These are phyloP conservation scores for Penicillium simplicissimum DNA, from an alignment of 495 filamentous ascomycete species.

Conservation along the genomic window DNA sequence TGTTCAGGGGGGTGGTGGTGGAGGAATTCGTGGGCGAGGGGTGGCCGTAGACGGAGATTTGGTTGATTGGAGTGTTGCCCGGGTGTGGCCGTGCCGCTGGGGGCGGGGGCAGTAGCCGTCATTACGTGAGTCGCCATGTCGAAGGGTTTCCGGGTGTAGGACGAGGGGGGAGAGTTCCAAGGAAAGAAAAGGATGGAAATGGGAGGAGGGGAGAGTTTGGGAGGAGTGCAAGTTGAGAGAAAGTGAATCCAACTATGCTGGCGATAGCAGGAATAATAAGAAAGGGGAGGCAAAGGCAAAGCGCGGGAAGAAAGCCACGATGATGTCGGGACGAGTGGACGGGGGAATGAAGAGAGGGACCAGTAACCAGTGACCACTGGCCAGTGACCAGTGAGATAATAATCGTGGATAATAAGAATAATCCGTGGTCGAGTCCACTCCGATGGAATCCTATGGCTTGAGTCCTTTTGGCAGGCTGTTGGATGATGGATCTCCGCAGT, in stretches of 20 bases:
- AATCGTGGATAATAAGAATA: neutral
- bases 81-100: neutral
- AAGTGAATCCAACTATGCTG: neutral
- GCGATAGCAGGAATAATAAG: neutral
- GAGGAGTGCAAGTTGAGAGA: neutral
- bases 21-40: slow-evolving; percentile 49
- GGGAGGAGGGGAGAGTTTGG: neutral
- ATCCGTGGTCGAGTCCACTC: neutral
- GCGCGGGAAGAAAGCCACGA: neutral
- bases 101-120: slow-evolving; percentile 18
- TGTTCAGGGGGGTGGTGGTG: slow-evolving; percentile 51
- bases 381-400: neutral
- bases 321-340: slow-evolving; percentile 15
- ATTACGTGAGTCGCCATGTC: slow-evolving; percentile 44
- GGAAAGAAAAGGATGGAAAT: neutral
- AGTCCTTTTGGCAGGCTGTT: too few species aligned
- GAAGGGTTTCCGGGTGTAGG: neutral
- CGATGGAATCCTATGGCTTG: too few species aligned
- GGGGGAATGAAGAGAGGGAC: neutral
- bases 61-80: slow-evolving; percentile 21
- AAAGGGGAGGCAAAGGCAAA: neutral
- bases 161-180: neutral
- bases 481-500: too few species aligned
- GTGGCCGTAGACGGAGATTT: slow-evolving; percentile 48
- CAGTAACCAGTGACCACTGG: neutral